Evolutionary conservation across 805 yeast species (phyloP).

Genomic region (Saccharomycopsis sp.): DNA sequence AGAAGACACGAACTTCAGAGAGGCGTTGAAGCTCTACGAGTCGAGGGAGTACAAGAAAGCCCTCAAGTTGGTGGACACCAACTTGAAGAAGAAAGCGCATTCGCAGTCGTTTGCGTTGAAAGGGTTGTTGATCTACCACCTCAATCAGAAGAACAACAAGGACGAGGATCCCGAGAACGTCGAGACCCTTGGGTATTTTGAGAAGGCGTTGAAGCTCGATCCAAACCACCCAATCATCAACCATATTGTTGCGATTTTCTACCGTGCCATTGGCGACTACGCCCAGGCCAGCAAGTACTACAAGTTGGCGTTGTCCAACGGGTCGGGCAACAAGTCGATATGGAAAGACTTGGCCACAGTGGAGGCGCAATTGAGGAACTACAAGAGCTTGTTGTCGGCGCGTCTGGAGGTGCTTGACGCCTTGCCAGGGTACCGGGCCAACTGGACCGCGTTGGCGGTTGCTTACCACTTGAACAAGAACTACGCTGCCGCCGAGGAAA

Average conservation of each 20-base stretch:
- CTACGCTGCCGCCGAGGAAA: conserved; percentile 56
- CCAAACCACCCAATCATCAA: conserved; percentile 60
- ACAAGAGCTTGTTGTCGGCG: conserved; percentile 47
- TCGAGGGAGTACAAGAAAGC: conserved; percentile 81
- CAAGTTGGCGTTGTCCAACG: conserved; percentile 63
- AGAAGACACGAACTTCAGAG: conserved; percentile 69
- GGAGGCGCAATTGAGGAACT: conserved; percentile 76
- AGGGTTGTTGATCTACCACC: conserved; percentile 56
- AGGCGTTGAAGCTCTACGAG: conserved; percentile 79
- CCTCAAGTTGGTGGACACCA: conserved; percentile 61
- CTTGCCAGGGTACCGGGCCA: conserved; percentile 75
- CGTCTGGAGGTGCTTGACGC: conserved; percentile 62
- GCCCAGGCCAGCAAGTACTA: conserved; percentile 73
- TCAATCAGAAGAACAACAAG: conserved; percentile 34
- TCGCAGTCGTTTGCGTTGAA: conserved; percentile 80
- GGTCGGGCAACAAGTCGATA: conserved; percentile 69
- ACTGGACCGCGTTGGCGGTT: conserved; percentile 82
- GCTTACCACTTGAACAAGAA: conserved; percentile 75
- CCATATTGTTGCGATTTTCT: conserved; percentile 81
- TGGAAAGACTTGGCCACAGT: conserved; percentile 73
- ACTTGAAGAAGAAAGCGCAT: conserved; percentile 67
- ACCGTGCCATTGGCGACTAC: conserved; percentile 61
- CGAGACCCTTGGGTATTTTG: conserved; percentile 38
- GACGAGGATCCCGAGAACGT: conserved; percentile 34
- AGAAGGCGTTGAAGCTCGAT: conserved; percentile 52